These are phyloP conservation scores for Amoebophrya sp. DNA, from an alignment of 169 alveolate genomes.

Conservation along the genomic window DNA sequence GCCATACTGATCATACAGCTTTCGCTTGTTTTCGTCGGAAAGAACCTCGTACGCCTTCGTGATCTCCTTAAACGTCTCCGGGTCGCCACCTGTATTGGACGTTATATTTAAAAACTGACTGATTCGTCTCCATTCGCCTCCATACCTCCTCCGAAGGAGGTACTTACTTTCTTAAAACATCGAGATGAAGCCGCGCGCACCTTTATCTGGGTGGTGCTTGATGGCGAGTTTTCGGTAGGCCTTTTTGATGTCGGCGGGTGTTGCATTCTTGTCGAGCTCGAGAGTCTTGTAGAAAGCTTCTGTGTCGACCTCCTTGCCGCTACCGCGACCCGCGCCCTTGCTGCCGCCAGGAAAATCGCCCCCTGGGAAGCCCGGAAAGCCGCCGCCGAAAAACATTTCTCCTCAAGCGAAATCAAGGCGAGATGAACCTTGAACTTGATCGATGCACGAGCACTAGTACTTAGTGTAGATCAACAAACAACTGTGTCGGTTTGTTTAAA, in stretches of 20 bases:
- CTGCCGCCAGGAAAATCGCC: not conserved
- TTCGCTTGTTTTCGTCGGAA: conserved; percentile 62
- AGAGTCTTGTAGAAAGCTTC: conserved; percentile 30
- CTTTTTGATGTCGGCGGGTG: conserved; percentile 58
- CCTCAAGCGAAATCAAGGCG: no score
- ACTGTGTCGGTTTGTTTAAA: no score
- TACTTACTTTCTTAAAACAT: no score
- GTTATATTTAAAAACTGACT: no score
- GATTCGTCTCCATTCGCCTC: no score
- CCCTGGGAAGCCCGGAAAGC: not conserved
- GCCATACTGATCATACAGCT: conserved; percentile 27
- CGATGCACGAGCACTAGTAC: no score
- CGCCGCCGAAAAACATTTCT: not conserved
- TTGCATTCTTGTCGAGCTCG: conserved; percentile 40
- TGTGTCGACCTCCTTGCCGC: not conserved
- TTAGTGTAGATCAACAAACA: no score
- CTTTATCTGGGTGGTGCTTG: conserved; percentile 69
- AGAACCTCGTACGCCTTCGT: conserved; percentile 79
- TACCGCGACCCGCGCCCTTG: not conserved
- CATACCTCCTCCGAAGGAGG: no score
- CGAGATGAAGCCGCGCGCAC: not conserved
- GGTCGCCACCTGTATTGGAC: conserved; percentile 52
- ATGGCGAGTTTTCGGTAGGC: conserved; percentile 63
- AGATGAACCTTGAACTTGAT: no score
- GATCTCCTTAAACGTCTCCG: conserved; percentile 64